Percentiles rank a stretch among this genome's conserved stretches.
Conservation (phyloP, 1,284 basidiomycete species). For the Sporisorium sorghi region DNA sequence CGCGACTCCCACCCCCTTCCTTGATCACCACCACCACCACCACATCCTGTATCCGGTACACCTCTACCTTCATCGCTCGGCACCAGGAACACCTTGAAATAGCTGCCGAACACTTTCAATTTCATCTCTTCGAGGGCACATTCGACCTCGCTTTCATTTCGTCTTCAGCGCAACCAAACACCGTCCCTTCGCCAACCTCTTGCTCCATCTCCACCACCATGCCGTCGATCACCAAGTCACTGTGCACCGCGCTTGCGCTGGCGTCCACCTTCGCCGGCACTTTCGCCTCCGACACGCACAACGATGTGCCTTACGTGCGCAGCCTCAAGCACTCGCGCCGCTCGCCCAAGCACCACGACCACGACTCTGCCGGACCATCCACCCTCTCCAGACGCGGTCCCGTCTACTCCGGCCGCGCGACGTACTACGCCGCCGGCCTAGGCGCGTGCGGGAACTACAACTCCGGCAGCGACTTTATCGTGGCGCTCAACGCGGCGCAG, state of each 20-base stretch:
- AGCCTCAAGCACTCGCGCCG: conserved; percentile 36
- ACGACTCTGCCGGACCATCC: conserved; percentile 14
- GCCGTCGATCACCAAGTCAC: conserved; percentile 21
- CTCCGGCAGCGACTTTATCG: conserved; percentile 37
- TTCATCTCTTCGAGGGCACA: background rate
- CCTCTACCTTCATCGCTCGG: too few relatives aligned
- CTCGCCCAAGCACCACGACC: background rate
- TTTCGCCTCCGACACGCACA: conserved; percentile 9
- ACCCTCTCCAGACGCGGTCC: conserved; percentile 32
- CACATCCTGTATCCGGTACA: too few relatives aligned
- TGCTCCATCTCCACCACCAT: conserved; percentile 7
- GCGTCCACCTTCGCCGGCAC: conserved; percentile 13
- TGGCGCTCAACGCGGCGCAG: conserved; percentile 52
- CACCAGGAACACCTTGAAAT: background rate
- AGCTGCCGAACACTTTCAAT: background rate
- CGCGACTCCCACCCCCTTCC: too few relatives aligned
- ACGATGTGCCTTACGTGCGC: conserved; percentile 23
- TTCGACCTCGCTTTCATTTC: background rate
- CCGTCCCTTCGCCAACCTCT: background rate
- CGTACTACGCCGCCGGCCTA: conserved; percentile 48
- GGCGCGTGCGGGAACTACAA: conserved; percentile 51
- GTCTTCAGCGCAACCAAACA: background rate
- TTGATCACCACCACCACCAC: background rate
- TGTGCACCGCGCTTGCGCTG: conserved; percentile 23
- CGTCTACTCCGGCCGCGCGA: conserved; percentile 37